phyloP scores from a whole-genome alignment of 1,139 yeast species.

The Taiozyma sp. region DNA sequence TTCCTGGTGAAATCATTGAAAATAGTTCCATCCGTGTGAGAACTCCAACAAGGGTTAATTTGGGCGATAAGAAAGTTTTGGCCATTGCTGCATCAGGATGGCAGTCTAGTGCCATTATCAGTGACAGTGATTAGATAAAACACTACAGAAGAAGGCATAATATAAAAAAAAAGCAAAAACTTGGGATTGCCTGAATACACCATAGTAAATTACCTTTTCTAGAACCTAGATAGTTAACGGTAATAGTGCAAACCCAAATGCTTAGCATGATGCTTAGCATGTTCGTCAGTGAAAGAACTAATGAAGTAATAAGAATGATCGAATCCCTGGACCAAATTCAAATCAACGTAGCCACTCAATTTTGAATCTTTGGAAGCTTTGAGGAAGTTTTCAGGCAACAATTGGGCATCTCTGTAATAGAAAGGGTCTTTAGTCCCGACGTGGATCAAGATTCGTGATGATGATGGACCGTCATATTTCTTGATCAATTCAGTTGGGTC shows the following conservation, averaged over 20 bases:
- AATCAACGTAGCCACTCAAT: conserved; percentile 55
- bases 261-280: conserved; percentile 84
- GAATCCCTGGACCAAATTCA: conserved; percentile 71
- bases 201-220: background rate
- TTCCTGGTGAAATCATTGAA: conserved; percentile 22
- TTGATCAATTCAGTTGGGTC: conserved; percentile 78
- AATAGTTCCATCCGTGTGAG: conserved; percentile 36
- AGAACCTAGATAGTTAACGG: conserved; percentile 12
- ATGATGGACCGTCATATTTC: conserved; percentile 33
- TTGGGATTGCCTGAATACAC: background rate
- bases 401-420: conserved; percentile 53
- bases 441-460: conserved; percentile 65
- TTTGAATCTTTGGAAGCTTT: conserved; percentile 56
- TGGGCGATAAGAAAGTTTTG: conserved; percentile 35
- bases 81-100: conserved; percentile 73
- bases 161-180: background rate
- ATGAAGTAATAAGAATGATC: conserved; percentile 91
- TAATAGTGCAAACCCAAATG: conserved; percentile 45
- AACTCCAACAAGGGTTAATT: conserved; percentile 39
- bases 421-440: conserved; percentile 77
- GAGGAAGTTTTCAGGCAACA: conserved; percentile 70
- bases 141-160: background rate
- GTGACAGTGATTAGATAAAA: background rate
- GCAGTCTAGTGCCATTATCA: conserved; percentile 63
- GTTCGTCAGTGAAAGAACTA: conserved; percentile 74